Evolutionary conservation across 805 yeast genomes (phyloP), one percentile per base, ranked within the genome.

Genomic region (Cyberlindnera bimundalis): DNA sequence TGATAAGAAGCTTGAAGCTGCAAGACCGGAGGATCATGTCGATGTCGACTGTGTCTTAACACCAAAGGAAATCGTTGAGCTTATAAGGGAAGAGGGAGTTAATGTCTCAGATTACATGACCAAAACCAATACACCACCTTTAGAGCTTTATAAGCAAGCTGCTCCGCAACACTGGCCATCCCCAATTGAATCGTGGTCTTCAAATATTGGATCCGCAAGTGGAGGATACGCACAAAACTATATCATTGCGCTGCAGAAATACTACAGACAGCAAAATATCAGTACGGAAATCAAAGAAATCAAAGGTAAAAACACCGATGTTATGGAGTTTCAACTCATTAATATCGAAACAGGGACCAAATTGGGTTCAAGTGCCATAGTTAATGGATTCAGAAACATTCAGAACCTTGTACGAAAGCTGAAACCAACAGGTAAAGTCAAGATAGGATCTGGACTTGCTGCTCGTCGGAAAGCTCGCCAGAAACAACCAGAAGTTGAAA

Each of bases 1-100:
- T 60, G 99, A 93, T 61, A 93, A 93, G 65, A 93, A 93, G 61
- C 71, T 90, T 30, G 99, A 93, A 65, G 93, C 96, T 20, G 89
- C 96, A 4, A 72, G 98, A 46, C 81, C 85, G 0, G 96, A 87
- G 49, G 66, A 71, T 38, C 69, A 64, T 15, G 55, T 58, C 11
- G 47, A 43, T 24, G 97, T 93, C 11, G 97, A 93, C 60, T 86
- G 96, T 66, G 99, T 93, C 3, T 74, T 93, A 17, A 93, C 99
- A 0, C 89, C 98, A 11, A 81, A 79, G 51, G 99, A 93, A 58
- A 64, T 93, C 28, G 72, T 90, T 1, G 84, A 85, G 43, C 63
- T 93, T 62, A 58, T 88, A 32, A 74, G 75, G 23, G 84, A 79
- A 20, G 71, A 78, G 37, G 53, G 62, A 0, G 58, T 74, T 3